phyloP scores from a whole-genome alignment of 768 basidiomycete genomes.

The Leccinum olivaceopallidum region DNA sequence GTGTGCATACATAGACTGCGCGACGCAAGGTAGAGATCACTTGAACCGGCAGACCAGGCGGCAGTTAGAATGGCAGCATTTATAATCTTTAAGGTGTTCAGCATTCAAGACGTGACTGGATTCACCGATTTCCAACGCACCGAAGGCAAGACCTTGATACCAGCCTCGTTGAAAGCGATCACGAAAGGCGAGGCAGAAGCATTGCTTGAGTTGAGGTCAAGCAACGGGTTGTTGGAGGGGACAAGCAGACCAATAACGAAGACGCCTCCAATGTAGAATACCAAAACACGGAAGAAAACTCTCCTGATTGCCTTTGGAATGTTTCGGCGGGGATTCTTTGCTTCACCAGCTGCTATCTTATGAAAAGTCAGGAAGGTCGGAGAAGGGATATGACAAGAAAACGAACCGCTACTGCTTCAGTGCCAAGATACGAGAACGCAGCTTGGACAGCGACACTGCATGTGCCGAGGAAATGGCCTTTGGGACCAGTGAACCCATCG shows the following conservation, averaged over 20 bases:
- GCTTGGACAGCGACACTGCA: conserved; percentile 60
- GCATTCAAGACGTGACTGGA: too few relatives aligned
- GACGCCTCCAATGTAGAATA: conserved; percentile 41
- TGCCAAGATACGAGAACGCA: conserved; percentile 60
- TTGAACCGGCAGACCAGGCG: conserved; percentile 44
- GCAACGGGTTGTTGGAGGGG: conserved; percentile 43
- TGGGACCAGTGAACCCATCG: conserved; percentile 39
- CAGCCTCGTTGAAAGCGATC: conserved; percentile 55
- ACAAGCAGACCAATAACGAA: conserved; percentile 52
- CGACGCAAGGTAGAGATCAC: conserved; percentile 41
- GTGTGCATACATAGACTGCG: conserved; percentile 36
- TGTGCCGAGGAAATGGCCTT: conserved; percentile 51
- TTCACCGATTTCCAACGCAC: conserved; percentile 24
- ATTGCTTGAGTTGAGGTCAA: conserved; percentile 38
- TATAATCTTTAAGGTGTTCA: conserved; percentile 24
- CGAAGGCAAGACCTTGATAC: conserved; percentile 58
- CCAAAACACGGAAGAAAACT: conserved; percentile 47
- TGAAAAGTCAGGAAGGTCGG: background rate
- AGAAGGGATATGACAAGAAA: background rate
- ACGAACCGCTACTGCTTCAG: conserved; percentile 49
- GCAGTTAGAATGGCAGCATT: conserved; percentile 45
- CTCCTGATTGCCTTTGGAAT: conserved; percentile 40
- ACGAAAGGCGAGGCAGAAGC: conserved; percentile 57
- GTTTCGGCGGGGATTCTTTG: conserved; percentile 49
- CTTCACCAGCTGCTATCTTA: conserved; percentile 47